A percentile compares a stretch with the other conserved stretches of the same genome.
These are phyloP conservation scores for Jamesozyma rosinii DNA, from an alignment of 805 yeast species.

Conservation along the genomic window DNA sequence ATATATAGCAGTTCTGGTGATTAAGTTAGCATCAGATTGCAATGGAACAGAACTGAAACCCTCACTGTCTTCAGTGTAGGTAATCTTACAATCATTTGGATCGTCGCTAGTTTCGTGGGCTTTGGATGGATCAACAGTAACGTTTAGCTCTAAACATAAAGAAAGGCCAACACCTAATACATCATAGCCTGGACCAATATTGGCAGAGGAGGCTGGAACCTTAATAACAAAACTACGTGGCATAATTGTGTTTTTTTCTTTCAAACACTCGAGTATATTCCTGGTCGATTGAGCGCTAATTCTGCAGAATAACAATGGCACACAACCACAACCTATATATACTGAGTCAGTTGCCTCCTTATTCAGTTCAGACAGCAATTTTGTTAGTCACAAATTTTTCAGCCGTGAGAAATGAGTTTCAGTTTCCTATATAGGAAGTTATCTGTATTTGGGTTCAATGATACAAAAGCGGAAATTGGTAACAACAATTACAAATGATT, in stretches of 20 bases:
- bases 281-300: no score
- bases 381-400: not conserved
- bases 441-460: not conserved
- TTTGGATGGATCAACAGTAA: conserved; percentile 46
- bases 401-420: not conserved
- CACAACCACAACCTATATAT: no score
- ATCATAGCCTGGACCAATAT: conserved; percentile 97
- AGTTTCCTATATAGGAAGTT: not conserved
- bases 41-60: conserved; percentile 78
- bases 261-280: no score
- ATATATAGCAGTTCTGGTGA: conserved; percentile 88
- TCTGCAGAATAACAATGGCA: no score
- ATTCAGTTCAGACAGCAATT: no score
- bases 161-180: conserved; percentile 87
- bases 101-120: conserved; percentile 44
- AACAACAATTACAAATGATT: not conserved
- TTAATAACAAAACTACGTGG: conserved; percentile 48
- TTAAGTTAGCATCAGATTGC: conserved; percentile 66
- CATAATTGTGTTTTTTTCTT: no score
- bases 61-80: conserved; percentile 62
- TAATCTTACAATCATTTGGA: conserved; percentile 57
- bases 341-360: no score
- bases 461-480: not conserved
- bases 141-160: conserved; percentile 61
- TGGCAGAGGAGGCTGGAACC: conserved; percentile 96